Evolutionary conservation across 768 basidiomycete species (phyloP), one percentile per base, ranked within the genome.

Genomic region (Tremella yokohamensis): DNA sequence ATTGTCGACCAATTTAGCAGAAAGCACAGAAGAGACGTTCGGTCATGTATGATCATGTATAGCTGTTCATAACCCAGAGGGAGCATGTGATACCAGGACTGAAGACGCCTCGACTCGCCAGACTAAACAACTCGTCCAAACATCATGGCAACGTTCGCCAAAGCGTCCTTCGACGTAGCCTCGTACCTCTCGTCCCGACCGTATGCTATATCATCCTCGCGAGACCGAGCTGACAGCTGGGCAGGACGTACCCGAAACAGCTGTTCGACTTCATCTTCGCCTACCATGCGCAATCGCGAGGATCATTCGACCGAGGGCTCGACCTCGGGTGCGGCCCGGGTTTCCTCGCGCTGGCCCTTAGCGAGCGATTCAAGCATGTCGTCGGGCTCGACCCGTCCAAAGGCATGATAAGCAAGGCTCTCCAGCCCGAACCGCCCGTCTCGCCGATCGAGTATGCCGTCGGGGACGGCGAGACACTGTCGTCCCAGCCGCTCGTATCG

Each of bases 301-400:
- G 67, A 1, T 61, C 49, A 53, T 87, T 83, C 81, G 79, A 83
- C 13, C 79, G 76, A 16, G 87, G 86, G 0, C 79, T 89, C 0
- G 89, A 92, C 65, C 72, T 90, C 1, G 89, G 90, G 3, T 90
- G 89, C 75, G 89, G 90, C 24, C 88, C 89, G n/a, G 88, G 89
- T 38, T 86, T 89, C 70, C 86, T 87, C 26, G 89, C 86, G 0
- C 70, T 79, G 1, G 81, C 81, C 42, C 79, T 88, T 18, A 57
- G 76, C 3, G 75, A 73, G 1, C 76, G 79, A 0, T 91, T 91
- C 76, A 69, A 70, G 12, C 75, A 79, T n/a, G 80, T 89, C 45
- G 78, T 84, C 18, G 90, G 85, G 1, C 78, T 88, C n/a, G 90
- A 92, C 54, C 87, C 89, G 0, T 85, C 86, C 42, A 73, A 76